Percentiles rank a stretch among this genome's conserved stretches.
phyloP scores from a whole-genome alignment of 345 rosid genomes.

The Bretschneidera sinensis region DNA sequence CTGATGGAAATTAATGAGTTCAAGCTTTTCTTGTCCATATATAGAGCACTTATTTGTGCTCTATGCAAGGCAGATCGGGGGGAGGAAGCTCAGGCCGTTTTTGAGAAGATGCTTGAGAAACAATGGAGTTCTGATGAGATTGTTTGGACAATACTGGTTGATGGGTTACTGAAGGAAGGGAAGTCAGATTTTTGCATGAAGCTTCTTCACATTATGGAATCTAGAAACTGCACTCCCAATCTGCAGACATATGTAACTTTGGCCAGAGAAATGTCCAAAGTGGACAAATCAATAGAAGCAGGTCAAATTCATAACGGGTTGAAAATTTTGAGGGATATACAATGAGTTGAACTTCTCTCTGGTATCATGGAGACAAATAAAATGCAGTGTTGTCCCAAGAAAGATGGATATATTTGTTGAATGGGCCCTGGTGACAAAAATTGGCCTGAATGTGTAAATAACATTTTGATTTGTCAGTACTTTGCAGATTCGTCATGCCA shows the following conservation, averaged over 20 bases:
- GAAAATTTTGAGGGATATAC: conserved; percentile 10
- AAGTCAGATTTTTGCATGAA: conserved; percentile 37
- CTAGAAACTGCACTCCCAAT: conserved; percentile 30
- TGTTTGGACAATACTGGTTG: conserved; percentile 59
- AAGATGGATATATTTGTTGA: not conserved
- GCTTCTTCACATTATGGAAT: conserved; percentile 53
- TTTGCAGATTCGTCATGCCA: no score
- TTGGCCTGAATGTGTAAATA: no score
- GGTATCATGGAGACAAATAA: not conserved
- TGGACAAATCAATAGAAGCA: conserved; percentile 27
- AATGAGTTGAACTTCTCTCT: no score
- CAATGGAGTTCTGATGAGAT: conserved; percentile 45
- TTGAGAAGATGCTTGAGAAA: conserved; percentile 39
- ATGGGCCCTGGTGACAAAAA: not conserved
- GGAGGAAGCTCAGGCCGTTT: conserved; percentile 41
- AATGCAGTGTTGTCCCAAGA: not conserved
- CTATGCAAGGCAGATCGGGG: conserved; percentile 33
- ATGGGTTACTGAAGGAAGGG: conserved; percentile 52
- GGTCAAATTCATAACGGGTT: conserved; percentile 15
- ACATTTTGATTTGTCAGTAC: no score
- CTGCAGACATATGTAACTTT: conserved; percentile 29
- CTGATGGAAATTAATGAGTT: conserved; percentile 23
- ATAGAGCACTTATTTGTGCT: conserved; percentile 43
- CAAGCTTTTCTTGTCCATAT: conserved; percentile 26
- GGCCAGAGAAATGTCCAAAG: conserved; percentile 44